Percentiles rank a stretch among this genome's conserved stretches.
phyloP scores from a whole-genome alignment of 352 stramenopile genomes.

The Phytopythium mirpurense region DNA sequence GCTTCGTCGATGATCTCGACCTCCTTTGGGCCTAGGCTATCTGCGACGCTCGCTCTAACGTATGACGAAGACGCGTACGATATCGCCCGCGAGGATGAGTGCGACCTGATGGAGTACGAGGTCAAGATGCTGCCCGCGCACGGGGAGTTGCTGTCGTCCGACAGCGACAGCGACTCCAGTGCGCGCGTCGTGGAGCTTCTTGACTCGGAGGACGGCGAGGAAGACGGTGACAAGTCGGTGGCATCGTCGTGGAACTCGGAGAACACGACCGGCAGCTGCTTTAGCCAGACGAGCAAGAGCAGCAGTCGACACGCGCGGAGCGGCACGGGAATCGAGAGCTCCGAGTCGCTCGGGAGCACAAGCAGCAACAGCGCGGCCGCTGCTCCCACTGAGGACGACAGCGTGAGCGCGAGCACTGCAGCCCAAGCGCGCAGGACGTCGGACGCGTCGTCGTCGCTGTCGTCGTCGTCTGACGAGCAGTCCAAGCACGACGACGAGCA shows the following conservation, averaged over 20 bases:
- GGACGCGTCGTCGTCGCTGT: slow-evolving; percentile 49
- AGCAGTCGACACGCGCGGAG: slow-evolving; percentile 4
- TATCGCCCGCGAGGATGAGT: slow-evolving; percentile 16
- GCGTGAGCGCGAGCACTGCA: slow-evolving; percentile 8
- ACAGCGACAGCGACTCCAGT: slow-evolving; percentile 14
- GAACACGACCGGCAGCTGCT: slow-evolving; percentile 30
- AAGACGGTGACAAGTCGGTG: slow-evolving; percentile 25
- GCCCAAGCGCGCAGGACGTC: slow-evolving; percentile 29
- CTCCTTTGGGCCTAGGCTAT: slow-evolving; percentile 7
- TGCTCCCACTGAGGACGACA: slow-evolving; percentile 5
- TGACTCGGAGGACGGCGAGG: slow-evolving; percentile 24
- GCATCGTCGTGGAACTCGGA: slow-evolving; percentile 34
- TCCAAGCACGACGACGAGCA: slow-evolving; percentile 39
- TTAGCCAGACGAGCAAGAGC: slow-evolving; percentile 25
- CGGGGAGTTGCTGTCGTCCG: slow-evolving; percentile 13
- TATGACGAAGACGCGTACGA: slow-evolving; percentile 18
- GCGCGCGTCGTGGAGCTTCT: slow-evolving; percentile 25
- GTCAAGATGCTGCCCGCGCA: slow-evolving; percentile 19
- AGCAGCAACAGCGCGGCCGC: slow-evolving; percentile 10
- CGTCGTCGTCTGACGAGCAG: slow-evolving; percentile 16
- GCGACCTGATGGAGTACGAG: slow-evolving; percentile 18
- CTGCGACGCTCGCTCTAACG: slow-evolving; percentile 13
- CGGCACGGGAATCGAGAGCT: slow-evolving; percentile 9
- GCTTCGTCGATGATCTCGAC: slow-evolving; percentile 18
- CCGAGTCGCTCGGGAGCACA: slow-evolving; percentile 4